Percentiles rank a stretch among this genome's conserved stretches.
These are phyloP conservation scores for Talaromyces atroroseus DNA, from an alignment of 2,329 filamentous ascomycete species.

Conservation along the genomic window DNA sequence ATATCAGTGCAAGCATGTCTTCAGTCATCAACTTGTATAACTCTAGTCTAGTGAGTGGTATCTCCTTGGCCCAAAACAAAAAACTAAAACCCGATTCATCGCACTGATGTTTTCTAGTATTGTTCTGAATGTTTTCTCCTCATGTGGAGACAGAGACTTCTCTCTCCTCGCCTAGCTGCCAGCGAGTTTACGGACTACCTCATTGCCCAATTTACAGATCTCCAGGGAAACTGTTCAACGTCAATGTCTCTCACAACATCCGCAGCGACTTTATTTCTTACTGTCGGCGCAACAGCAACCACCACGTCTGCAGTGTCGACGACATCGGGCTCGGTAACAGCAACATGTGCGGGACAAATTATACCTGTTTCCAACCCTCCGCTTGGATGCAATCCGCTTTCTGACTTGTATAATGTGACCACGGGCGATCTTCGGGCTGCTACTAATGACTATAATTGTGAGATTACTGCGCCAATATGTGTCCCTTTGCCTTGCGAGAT, in stretches of 20 bases:
- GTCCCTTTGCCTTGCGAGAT: background rate
- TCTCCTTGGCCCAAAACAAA: too few species aligned
- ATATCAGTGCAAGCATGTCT: background rate
- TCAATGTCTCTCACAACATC: constrained; percentile 5
- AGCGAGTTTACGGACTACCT: constrained; percentile 16
- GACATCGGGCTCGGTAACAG: background rate
- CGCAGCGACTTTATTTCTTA: constrained; percentile 11
- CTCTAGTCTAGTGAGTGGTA: too few species aligned
- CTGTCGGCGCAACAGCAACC: constrained; percentile 3
- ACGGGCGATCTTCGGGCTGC: background rate
- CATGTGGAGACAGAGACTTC: constrained; percentile 16
- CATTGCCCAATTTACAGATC: constrained; percentile 16
- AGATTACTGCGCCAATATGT: background rate
- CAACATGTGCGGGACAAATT: background rate
- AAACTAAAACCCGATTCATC: too few species aligned
- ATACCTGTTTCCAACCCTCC: background rate
- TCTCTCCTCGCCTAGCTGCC: constrained; percentile 15
- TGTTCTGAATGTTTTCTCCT: constrained; percentile 20
- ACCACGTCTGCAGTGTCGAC: background rate
- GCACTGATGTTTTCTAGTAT: background rate
- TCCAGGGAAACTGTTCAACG: constrained; percentile 17
- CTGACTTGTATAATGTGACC: background rate
- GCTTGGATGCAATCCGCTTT: background rate
- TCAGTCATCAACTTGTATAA: background rate
- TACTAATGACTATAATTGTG: background rate